These are phyloP conservation scores for Sphaerobolus stellatus DNA, from an alignment of 1,284 basidiomycete species.

Conservation along the genomic window DNA sequence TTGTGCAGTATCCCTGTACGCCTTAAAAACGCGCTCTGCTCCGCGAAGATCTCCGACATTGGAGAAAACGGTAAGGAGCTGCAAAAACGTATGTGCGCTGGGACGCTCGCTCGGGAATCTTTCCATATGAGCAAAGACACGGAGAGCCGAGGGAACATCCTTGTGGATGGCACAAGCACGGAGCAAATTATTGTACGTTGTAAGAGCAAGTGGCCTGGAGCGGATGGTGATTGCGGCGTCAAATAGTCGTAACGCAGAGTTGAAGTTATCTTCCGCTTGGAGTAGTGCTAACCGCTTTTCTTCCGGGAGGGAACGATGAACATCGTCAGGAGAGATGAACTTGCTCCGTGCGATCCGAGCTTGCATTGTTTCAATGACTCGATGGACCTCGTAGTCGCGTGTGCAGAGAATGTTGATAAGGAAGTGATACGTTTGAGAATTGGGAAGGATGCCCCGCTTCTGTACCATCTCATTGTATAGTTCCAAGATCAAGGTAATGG, in stretches of 20 bases:
- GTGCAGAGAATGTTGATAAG: conserved; percentile 70
- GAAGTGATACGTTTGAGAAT: conserved; percentile 63
- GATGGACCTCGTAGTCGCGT: conserved; percentile 70
- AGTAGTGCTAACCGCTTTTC: conserved; percentile 42
- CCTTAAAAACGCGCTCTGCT: conserved; percentile 67
- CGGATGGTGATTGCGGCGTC: conserved; percentile 50
- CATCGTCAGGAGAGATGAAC: conserved; percentile 5
- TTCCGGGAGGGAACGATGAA: conserved; percentile 26
- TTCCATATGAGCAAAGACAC: conserved; percentile 70
- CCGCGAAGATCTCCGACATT: conserved; percentile 53
- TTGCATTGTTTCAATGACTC: conserved; percentile 46
- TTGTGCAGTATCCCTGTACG: conserved; percentile 49
- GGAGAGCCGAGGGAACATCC: conserved; percentile 63
- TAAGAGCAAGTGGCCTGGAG: conserved; percentile 35
- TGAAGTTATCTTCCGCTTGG: conserved; percentile 67
- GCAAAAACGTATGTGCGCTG: conserved; percentile 48
- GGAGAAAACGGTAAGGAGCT: conserved; percentile 64
- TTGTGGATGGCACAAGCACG: conserved; percentile 60
- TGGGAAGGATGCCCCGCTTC: conserved; percentile 66
- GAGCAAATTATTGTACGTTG: conserved; percentile 60
- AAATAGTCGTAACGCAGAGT: conserved; percentile 72
- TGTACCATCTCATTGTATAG: conserved; percentile 77
- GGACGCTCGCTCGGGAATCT: conserved; percentile 39
- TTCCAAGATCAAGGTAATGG: conserved; percentile 61
- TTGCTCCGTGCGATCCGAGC: conserved; percentile 29